These are phyloP conservation scores for Mitragyna speciosa DNA, from an alignment of 257 asterid species.

Conservation along the genomic window DNA sequence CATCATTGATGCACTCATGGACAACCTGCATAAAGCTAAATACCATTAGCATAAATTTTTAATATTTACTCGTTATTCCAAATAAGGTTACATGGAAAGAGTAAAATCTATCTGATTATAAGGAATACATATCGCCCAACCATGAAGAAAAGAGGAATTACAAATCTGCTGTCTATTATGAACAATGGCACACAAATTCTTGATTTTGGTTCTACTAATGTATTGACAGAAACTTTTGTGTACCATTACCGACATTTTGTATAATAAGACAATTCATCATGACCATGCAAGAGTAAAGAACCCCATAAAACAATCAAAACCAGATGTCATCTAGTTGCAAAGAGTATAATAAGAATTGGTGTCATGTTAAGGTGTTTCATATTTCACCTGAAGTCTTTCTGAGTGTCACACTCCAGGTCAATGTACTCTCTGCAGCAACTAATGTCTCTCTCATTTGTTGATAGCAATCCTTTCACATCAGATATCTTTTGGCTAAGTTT, in stretches of 20 bases:
- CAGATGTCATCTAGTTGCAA: slow-evolving; percentile 9
- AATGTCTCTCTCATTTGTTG: slow-evolving; percentile 35
- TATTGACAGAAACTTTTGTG: neutral
- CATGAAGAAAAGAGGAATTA: neutral
- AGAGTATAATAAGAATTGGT: neutral
- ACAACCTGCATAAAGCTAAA: slow-evolving; percentile 45
- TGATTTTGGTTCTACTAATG: neutral
- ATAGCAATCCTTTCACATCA: slow-evolving; percentile 26
- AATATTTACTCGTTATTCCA: neutral
- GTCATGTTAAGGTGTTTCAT: slow-evolving; percentile 10
- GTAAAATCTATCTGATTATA: neutral
- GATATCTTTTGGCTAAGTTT: slow-evolving; percentile 25
- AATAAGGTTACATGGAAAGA: neutral
- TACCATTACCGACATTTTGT: neutral
- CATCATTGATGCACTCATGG: slow-evolving; percentile 34
- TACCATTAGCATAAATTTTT: neutral
- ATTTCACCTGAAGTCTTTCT: slow-evolving; percentile 52
- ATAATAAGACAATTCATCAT: neutral
- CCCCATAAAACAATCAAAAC: neutral
- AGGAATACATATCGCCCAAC: neutral
- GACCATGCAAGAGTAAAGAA: neutral
- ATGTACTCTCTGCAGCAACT: slow-evolving; percentile 35
- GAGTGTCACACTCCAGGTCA: slow-evolving; percentile 64
- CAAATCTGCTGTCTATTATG: neutral
- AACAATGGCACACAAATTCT: neutral